A percentile compares a stretch with the other conserved stretches of the same genome.
Evolutionary conservation across 1,139 yeast species (phyloP).

Genomic region (Pichia sp.): DNA sequence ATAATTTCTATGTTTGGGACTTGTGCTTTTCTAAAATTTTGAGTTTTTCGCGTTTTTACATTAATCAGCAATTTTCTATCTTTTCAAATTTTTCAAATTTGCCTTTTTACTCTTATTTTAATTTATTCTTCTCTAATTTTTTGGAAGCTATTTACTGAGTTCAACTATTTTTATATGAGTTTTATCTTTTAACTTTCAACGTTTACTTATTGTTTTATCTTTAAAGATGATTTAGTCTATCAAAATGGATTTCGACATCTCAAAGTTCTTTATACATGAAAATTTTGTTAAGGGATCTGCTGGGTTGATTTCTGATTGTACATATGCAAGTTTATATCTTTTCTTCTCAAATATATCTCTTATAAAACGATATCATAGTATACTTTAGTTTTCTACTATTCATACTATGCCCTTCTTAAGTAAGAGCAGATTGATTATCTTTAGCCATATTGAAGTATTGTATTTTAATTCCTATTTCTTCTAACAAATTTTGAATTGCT

Average conservation of each 20-base stretch:
- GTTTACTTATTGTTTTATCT: no score
- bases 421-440: not conserved
- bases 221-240: no score
- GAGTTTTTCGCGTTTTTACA: no score
- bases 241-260: not conserved
- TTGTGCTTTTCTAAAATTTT: no score
- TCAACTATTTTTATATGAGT: no score
- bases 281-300: not conserved
- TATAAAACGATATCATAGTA: not conserved
- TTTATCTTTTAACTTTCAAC: no score
- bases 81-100: no score
- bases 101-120: no score
- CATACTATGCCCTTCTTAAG: not conserved
- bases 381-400: not conserved
- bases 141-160: no score
- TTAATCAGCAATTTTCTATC: no score
- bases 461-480: not conserved
- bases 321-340: not conserved
- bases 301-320: not conserved
- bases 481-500: not conserved
- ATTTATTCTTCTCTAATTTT: no score
- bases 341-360: not conserved
- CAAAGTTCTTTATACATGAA: not conserved
- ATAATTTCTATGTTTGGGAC: no score
- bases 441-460: not conserved